These are phyloP conservation scores for Ustilago curta DNA, from an alignment of 1,284 basidiomycete species.

Conservation along the genomic window DNA sequence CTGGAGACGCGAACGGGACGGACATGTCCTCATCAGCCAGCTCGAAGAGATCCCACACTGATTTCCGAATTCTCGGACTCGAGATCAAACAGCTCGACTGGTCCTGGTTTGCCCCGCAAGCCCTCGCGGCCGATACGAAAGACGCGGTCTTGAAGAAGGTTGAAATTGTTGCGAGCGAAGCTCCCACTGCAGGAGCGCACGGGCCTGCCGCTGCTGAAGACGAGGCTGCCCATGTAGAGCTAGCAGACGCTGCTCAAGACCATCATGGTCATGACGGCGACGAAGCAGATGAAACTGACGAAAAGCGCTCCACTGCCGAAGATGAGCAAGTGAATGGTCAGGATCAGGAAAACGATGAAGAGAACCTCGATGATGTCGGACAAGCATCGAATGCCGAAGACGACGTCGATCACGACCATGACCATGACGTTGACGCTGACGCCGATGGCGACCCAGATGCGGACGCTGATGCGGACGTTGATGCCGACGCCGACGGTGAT, in stretches of 20 bases:
- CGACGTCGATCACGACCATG: conserved; percentile 27
- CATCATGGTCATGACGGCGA: conserved; percentile 2
- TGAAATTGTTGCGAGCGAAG: conserved; percentile 1
- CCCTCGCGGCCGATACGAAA: background rate
- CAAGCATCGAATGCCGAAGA: conserved; percentile 9
- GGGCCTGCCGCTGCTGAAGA: background rate
- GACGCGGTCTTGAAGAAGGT: conserved; percentile 4
- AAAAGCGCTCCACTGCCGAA: background rate
- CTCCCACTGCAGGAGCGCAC: background rate
- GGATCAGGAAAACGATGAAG: conserved; percentile 3
- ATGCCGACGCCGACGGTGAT: conserved; percentile 12
- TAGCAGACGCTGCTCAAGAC: background rate
- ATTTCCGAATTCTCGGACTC: conserved; percentile 53
- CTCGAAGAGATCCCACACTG: conserved; percentile 43
- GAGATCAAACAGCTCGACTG: conserved; percentile 57
- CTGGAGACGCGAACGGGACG: background rate
- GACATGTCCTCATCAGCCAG: background rate
- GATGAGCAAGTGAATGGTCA: conserved; percentile 8
- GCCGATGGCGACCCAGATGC: conserved; percentile 21
- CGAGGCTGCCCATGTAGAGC: background rate
- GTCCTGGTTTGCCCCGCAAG: conserved; percentile 43
- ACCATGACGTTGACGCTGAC: conserved; percentile 2
- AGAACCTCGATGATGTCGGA: conserved; percentile 13
- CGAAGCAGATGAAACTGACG: background rate
- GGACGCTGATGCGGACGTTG: conserved; percentile 20